Evolutionary conservation across 495 filamentous ascomycete species (phyloP).

Genomic region (Neurospora discreta): DNA sequence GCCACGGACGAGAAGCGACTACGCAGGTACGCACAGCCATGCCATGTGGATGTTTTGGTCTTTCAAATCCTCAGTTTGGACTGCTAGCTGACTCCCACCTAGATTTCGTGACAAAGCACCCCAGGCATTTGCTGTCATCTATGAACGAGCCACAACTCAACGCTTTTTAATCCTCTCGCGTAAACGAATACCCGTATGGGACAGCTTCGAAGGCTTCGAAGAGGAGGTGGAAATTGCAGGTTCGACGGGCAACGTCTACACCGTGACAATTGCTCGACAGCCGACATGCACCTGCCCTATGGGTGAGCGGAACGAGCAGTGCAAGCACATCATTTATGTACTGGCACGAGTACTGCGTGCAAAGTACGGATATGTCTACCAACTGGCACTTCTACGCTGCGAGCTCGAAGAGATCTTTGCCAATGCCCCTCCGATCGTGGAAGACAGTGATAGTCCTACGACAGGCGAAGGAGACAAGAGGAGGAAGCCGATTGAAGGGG

Average conservation of each 20-base stretch:
- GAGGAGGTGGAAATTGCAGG: slow-evolving; percentile 58
- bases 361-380: slow-evolving; percentile 53
- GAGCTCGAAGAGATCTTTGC: slow-evolving; percentile 55
- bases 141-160: slow-evolving; percentile 29
- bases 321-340: slow-evolving; percentile 52
- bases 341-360: slow-evolving; percentile 55
- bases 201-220: slow-evolving; percentile 7
- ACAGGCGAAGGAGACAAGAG: slow-evolving; percentile 15
- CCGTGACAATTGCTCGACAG: slow-evolving; percentile 33
- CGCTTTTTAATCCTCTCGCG: slow-evolving; percentile 33
- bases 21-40: slow-evolving; percentile 4
- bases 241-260: slow-evolving; percentile 68
- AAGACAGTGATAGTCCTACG: not conserved
- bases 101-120: slow-evolving; percentile 29
- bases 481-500: slow-evolving; percentile 48
- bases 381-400: slow-evolving; percentile 55
- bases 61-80: not conserved
- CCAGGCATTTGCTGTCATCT: slow-evolving; percentile 23
- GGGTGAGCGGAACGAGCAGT: slow-evolving; percentile 50
- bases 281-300: slow-evolving; percentile 63
- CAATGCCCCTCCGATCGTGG: slow-evolving; percentile 31
- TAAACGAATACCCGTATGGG: slow-evolving; percentile 14
- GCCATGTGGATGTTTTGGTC: not conserved
- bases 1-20: slow-evolving; percentile 10
- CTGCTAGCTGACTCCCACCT: not conserved